These are phyloP conservation scores for Drechslerella coelobrocha DNA, from an alignment of 2,329 filamentous ascomycete genomes.

Conservation along the genomic window DNA sequence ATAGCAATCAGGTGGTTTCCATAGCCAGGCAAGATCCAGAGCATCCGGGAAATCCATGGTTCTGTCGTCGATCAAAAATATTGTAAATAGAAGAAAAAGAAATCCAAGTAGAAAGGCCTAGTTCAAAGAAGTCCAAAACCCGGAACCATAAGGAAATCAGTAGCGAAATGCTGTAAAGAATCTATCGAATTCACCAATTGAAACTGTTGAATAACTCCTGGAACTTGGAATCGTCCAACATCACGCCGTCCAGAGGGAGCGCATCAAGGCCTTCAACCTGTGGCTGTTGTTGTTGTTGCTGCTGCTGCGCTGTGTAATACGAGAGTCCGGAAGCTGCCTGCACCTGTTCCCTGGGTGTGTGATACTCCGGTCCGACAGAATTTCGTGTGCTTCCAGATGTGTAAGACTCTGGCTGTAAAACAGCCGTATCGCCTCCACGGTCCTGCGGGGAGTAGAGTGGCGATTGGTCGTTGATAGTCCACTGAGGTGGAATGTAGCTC, in stretches of 20 bases:
- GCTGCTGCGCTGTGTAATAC: neutral
- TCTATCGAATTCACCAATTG: neutral
- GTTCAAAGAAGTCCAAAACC: neutral
- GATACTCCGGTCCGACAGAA: conserved; percentile 26
- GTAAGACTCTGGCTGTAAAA: conserved; percentile 3
- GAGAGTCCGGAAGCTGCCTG: neutral
- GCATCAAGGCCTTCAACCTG: conserved; percentile 18
- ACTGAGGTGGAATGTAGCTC: conserved; percentile 11
- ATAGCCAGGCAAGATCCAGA: conserved; percentile 9
- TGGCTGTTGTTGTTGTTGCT: neutral
- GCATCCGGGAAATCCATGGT: conserved; percentile 4
- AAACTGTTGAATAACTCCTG: conserved; percentile 26
- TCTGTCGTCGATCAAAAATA: conserved; percentile 11
- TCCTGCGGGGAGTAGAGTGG: conserved; percentile 27
- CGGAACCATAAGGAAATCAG: neutral
- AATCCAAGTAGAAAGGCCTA: conserved; percentile 1
- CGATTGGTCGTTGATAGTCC: conserved; percentile 23
- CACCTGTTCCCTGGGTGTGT: conserved; percentile 29
- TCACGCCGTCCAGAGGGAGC: conserved; percentile 17
- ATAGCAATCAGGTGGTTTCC: conserved; percentile 2
- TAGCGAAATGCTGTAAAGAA: neutral
- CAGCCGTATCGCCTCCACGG: conserved; percentile 12
- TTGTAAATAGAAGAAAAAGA: neutral
- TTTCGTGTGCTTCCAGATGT: conserved; percentile 23
- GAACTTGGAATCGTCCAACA: conserved; percentile 27